Base-by-base conservation (phyloP, 2,329 filamentous ascomycete species). In the Diaporthe citri region DNA sequence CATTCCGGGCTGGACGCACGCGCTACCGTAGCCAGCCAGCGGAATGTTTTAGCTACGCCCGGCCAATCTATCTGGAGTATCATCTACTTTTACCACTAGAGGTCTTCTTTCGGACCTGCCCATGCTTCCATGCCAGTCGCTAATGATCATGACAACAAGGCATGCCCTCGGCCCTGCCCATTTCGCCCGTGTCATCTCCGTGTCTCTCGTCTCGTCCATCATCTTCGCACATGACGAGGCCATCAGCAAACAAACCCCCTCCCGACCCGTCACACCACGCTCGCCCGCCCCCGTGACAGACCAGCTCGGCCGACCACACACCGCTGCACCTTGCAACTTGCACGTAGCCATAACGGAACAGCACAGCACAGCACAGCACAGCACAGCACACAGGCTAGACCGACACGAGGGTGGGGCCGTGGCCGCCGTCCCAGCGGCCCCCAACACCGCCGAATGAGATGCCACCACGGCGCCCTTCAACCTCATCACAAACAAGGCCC, bases 341-440 rank as follows among this genome's bases (percentile, higher is more conserved):
- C 55, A 36, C 28, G 15, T 25, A 13, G n/a, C 12, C 12, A 43
- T 13, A 43, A 20, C 59, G 10, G 17, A n/a, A 62, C 36, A 43
- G 39, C 36, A 67, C 62, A 51, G 7, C 10, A 67, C 12, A 67
- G 17, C 43, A 51, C 25, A 31, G 31, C 62, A 48, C 60, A 36
- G 15, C 60, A 39, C 25, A 48, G 28, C 60, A 64, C 55, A 36
- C 59, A 62, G 36, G 36, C 59, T 56, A 70, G 31, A 55, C 66
- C 66, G 66, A 55, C 66, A 56, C 41, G 41, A 64, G 46, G 62
- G 62, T 67, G 62, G 62, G 41, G 60, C 74, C 70, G 55, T 59
- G 75, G 75, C 75, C 75, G 69, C 75, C 72, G 75, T 70, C 48
- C 71, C 52, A 70, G 62, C 67, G 75, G 73, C 75, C 75, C 59